Evolutionary conservation across 2,329 filamentous ascomycete species (phyloP), one percentile per base, ranked within the genome.

Genomic region (Fusarium staphyleae): DNA sequence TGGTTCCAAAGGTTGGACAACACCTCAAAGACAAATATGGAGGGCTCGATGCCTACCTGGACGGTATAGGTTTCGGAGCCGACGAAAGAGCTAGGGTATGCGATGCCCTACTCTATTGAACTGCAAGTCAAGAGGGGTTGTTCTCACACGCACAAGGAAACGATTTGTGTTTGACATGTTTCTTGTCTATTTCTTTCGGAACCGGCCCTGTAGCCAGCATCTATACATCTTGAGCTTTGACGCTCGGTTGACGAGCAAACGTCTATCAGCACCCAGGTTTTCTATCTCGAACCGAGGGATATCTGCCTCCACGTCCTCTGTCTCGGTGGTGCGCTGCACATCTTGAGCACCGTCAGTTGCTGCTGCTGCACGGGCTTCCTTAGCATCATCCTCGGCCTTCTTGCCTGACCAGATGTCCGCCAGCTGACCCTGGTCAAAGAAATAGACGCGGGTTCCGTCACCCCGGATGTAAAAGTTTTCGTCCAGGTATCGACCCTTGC

Each of bases 401-500:
- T 70, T 70, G 28, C 81, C 83, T 18, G 80, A 80, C 93, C 93
- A 98, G 54, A 98, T 93, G 35, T 81, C 73, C 46, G 83, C 81
- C 47, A 99, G 78, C 75, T 99, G 88, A 28, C 93, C 87, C 72
- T 87, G 82, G 51, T 97, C 93, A 69, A 99, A 99, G 74, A 99
- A 99, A 74, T 98, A 99, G 0, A 99, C 95, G 6, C 95, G 84
- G 4, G 95, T 99, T 2, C 95, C 95, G 72, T 99, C 95, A 2
- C 95, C 95, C 28, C 95, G 82, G 36, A 97, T 90, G 72, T 99
- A 99, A 68, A 99, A 99, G 70, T 98, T 99, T 74, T 98, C 95
- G 49, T 92, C 90, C 70, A 99, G 82, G 69, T 93, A 98, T 33
- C 95, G 83, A 11, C 91, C 91, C 77, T 96, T 97, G 77, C 95